These are phyloP conservation scores for Euphorbia neoarborescens DNA, from an alignment of 441 rosid genomes.

Conservation along the genomic window DNA sequence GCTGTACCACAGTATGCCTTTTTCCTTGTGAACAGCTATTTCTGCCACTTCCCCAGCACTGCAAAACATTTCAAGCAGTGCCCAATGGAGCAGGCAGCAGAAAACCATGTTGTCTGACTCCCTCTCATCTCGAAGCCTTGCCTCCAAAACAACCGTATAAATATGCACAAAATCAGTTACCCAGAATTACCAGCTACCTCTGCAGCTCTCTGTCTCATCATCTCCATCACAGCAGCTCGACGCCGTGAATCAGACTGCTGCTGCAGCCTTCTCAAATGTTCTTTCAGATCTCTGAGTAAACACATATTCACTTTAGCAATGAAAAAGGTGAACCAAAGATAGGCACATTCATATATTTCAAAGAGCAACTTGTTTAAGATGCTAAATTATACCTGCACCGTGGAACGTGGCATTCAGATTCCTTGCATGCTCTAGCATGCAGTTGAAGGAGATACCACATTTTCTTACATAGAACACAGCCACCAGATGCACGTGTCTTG, in stretches of 20 bases:
- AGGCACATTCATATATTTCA: neutral
- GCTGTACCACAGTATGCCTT: constrained; percentile 17
- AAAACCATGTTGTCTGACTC: constrained; percentile 26
- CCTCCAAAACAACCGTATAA: constrained; percentile 29
- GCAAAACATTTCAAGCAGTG: constrained; percentile 28
- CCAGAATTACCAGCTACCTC: constrained; percentile 75
- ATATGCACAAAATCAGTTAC: constrained; percentile 42
- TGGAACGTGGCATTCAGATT: constrained; percentile 88
- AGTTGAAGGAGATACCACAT: constrained; percentile 99
- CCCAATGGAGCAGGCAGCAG: constrained; percentile 29
- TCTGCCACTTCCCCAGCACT: constrained; percentile 20
- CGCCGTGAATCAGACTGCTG: constrained; percentile 98
- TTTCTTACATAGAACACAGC: constrained; percentile 87
- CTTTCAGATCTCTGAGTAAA: constrained; percentile 75
- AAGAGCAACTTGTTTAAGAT: constrained; percentile 8
- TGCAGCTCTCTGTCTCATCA: constrained; percentile 99
- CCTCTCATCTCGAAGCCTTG: constrained; percentile 22
- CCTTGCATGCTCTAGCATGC: constrained; percentile 99
- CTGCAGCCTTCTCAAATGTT: constrained; percentile 86
- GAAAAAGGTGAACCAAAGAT: neutral
- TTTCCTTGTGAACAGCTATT: constrained; percentile 22
- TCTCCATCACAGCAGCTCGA: constrained; percentile 99
- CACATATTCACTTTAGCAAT: neutral
- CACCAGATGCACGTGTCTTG: constrained; percentile 89
- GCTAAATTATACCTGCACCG: constrained; percentile 74